phyloP scores from a whole-genome alignment of 2,329 filamentous ascomycete genomes.

The Pseudogymnoascus sp. region DNA sequence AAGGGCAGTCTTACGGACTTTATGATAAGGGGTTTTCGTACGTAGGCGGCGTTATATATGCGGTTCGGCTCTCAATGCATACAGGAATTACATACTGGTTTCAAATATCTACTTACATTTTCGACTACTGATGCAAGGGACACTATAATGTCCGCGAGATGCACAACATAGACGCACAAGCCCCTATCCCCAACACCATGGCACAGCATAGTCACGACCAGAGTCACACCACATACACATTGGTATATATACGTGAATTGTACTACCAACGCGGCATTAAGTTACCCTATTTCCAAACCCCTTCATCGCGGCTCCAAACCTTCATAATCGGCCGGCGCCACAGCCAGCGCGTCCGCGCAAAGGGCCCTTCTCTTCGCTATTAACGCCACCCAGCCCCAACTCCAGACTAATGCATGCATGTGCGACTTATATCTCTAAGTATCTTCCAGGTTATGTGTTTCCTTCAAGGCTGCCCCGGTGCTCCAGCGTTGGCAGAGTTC shows the following conservation, averaged over 20 bases:
- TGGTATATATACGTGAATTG: constrained; percentile 2
- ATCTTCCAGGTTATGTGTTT: background rate
- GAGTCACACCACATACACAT: background rate
- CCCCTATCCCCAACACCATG: background rate
- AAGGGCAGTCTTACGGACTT: background rate
- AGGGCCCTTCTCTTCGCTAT: constrained; percentile 1
- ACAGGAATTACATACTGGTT: background rate
- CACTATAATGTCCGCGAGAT: background rate
- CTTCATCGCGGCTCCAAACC: background rate
- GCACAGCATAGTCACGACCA: background rate
- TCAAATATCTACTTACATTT: background rate
- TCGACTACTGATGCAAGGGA: background rate
- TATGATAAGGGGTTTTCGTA: background rate
- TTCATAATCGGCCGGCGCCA: constrained; percentile 4
- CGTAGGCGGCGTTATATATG: background rate
- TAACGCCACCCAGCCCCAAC: constrained; percentile 4
- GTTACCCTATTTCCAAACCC: constrained; percentile 4
- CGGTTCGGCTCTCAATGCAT: background rate
- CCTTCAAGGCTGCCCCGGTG: background rate
- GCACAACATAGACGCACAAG: background rate
- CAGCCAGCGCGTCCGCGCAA: constrained; percentile 3
- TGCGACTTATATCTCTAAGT: constrained; percentile 6
- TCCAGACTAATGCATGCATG: constrained; percentile 3
- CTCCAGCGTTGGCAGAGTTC: background rate
- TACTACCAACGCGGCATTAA: background rate